Conservation (phyloP, 2,329 filamentous ascomycete species). For the Fusarium domesticum region DNA sequence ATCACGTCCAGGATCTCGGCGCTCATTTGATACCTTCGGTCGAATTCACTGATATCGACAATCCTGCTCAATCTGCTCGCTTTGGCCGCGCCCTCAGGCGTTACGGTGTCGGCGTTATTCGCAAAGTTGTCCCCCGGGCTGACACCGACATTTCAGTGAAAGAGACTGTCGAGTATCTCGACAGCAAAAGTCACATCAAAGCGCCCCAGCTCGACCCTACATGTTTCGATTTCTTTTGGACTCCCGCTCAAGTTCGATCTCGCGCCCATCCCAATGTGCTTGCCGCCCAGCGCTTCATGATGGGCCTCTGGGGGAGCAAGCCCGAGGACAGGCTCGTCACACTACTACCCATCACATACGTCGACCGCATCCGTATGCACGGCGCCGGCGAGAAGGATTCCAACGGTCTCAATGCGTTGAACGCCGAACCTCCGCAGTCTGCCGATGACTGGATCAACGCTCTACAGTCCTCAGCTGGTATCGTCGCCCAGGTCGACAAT, state of each 20-base stretch:
- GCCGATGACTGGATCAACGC: conserved; percentile 40
- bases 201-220: conserved; percentile 51
- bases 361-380: conserved; percentile 66
- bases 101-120: conserved; percentile 63
- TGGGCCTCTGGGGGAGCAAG: conserved; percentile 61
- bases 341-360: conserved; percentile 63
- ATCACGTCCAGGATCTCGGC: conserved; percentile 50
- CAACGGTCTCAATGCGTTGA: conserved; percentile 20
- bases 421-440: conserved; percentile 30
- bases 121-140: conserved; percentile 57
- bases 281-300: conserved; percentile 62
- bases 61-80: conserved; percentile 46
- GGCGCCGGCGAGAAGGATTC: conserved; percentile 39
- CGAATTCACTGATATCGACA: conserved; percentile 50
- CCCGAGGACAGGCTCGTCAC: conserved; percentile 57
- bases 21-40: conserved; percentile 55
- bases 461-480: conserved; percentile 44
- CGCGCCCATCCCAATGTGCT: conserved; percentile 64
- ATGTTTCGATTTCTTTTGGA: conserved; percentile 74
- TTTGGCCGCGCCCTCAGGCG: conserved; percentile 58
- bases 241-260: conserved; percentile 65
- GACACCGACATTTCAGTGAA: conserved; percentile 58
- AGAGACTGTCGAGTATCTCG: conserved; percentile 55
- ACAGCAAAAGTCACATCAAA: conserved; percentile 29
- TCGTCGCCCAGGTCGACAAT: conserved; percentile 67